Evolutionary conservation across 2,329 filamentous ascomycete species (phyloP).

Genomic region (Clarireedia sp.): DNA sequence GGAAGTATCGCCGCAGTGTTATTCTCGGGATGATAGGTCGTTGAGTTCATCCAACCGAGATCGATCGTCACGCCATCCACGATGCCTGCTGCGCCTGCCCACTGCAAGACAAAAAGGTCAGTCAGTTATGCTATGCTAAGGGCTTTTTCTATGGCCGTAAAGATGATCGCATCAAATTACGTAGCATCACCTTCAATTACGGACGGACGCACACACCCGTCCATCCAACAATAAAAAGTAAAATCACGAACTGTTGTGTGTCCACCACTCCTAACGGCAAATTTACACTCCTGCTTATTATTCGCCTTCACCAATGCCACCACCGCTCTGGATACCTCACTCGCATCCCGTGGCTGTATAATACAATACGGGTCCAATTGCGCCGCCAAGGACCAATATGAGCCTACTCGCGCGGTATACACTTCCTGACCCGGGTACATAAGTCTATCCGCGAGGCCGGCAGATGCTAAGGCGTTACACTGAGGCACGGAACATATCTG

Average conservation of each 20-base stretch:
- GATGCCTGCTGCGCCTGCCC: constrained; percentile 42
- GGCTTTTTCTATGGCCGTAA: neutral
- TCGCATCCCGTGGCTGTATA: neutral
- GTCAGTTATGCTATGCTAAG: neutral
- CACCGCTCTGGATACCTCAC: neutral
- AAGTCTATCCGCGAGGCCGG: neutral
- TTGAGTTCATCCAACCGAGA: constrained; percentile 28
- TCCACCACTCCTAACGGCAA: constrained; percentile 22
- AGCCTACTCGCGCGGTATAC: neutral
- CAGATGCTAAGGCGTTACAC: neutral
- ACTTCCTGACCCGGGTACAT: neutral
- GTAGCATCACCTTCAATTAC: neutral
- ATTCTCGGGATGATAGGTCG: constrained; percentile 26
- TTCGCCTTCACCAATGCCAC: neutral
- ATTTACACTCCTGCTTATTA: constrained; percentile 14
- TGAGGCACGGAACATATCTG: neutral
- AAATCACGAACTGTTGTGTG: constrained; percentile 9
- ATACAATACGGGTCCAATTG: neutral
- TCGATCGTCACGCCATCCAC: constrained; percentile 43
- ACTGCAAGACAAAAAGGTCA: neutral
- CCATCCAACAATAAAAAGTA: neutral
- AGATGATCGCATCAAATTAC: neutral
- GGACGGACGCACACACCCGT: neutral
- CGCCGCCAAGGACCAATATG: neutral
- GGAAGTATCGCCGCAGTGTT: constrained; percentile 29